phyloP scores from a whole-genome alignment of 768 basidiomycete species.

The Psilocybe azurescens region DNA sequence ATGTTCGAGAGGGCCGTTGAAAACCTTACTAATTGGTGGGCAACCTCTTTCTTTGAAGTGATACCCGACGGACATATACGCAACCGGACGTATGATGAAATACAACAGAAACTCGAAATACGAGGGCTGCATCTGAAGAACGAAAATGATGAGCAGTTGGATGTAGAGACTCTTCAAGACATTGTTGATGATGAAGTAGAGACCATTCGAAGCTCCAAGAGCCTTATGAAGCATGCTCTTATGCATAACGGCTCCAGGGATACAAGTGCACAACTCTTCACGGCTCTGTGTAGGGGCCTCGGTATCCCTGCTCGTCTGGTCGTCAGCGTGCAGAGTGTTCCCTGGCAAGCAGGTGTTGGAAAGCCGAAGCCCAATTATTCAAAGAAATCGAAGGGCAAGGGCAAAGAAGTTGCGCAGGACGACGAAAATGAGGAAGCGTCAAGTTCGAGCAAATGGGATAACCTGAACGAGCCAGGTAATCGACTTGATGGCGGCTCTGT shows the following conservation, averaged over 20 bases:
- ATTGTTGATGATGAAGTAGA: constrained; percentile 65
- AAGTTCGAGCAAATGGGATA: constrained; percentile 25
- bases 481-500: constrained; percentile 43
- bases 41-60: constrained; percentile 69
- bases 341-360: constrained; percentile 74
- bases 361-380: constrained; percentile 37
- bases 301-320: constrained; percentile 88
- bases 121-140: constrained; percentile 34
- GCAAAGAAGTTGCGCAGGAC: constrained; percentile 32
- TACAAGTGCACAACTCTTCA: constrained; percentile 89
- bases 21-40: constrained; percentile 87
- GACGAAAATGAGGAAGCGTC: constrained; percentile 38
- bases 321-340: constrained; percentile 89
- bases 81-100: constrained; percentile 78
- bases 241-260: constrained; percentile 84
- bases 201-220: constrained; percentile 75
- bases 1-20: constrained; percentile 85
- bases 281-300: constrained; percentile 84
- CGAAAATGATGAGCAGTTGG: constrained; percentile 29
- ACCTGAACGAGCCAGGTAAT: constrained; percentile 40
- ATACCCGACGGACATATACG: constrained; percentile 69
- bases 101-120: constrained; percentile 50
- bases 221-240: constrained; percentile 92
- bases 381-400: constrained; percentile 37
- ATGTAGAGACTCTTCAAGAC: constrained; percentile 51